Evolutionary conservation across 202 grass and related monocot genomes (phyloP).

Genomic region (Panicum hallii): DNA sequence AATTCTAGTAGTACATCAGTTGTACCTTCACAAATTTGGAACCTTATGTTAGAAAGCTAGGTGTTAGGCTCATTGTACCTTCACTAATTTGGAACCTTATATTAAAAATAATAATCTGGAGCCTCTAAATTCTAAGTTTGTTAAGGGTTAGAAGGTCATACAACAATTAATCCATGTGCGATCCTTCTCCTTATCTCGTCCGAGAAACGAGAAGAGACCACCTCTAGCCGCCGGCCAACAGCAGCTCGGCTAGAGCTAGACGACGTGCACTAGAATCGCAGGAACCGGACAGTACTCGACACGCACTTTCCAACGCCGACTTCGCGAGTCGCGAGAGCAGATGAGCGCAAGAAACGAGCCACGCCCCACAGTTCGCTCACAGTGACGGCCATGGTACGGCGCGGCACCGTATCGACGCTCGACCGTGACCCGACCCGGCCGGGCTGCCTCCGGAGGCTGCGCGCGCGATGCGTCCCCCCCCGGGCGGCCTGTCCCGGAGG

Average conservation of each 20-base stretch:
- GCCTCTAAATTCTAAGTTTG: too few species aligned
- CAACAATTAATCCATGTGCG: too few species aligned
- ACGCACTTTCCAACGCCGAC: background rate
- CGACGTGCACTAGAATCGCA: background rate
- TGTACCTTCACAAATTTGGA: too few species aligned
- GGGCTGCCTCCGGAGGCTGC: background rate
- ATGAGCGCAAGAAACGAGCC: conserved; percentile 12
- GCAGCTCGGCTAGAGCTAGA: background rate
- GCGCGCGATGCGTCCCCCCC: background rate
- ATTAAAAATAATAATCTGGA: too few species aligned
- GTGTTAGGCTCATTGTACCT: too few species aligned
- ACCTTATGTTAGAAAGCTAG: too few species aligned
- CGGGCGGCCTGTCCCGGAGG: background rate
- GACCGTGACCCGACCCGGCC: background rate
- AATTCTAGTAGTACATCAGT: too few species aligned
- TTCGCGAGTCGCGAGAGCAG: background rate
- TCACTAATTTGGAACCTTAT: too few species aligned
- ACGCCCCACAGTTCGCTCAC: background rate
- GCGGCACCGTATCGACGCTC: too few species aligned
- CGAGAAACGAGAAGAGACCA: background rate
- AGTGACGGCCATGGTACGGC: background rate
- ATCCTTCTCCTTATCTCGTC: background rate
- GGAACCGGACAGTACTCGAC: background rate
- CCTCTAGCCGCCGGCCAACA: too few species aligned
- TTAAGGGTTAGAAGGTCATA: too few species aligned